Evolutionary conservation across 1,284 basidiomycete species (phyloP).

Genomic region (Cryptococcus maquisensis): DNA sequence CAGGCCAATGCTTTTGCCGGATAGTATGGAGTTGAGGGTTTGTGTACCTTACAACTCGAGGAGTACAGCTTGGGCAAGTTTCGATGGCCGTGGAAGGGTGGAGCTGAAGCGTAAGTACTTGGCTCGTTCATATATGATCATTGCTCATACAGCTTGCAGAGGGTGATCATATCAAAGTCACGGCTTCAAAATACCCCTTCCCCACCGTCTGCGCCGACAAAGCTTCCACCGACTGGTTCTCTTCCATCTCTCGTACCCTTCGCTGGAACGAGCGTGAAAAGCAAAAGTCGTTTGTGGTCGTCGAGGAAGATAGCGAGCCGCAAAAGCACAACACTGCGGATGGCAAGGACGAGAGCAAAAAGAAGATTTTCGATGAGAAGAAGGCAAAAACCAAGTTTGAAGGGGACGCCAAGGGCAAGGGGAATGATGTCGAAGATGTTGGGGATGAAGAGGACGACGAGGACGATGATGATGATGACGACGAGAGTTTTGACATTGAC

Average conservation of each 20-base stretch:
- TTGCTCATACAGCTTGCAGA: constrained; percentile 53
- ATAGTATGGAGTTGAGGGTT: constrained; percentile 96
- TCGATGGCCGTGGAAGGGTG: constrained; percentile 93
- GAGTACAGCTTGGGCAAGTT: constrained; percentile 97
- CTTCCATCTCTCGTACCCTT: constrained; percentile 88
- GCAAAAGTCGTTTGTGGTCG: constrained; percentile 96
- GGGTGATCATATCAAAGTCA: constrained; percentile 99
- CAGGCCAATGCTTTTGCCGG: constrained; percentile 95
- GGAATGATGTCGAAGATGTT: constrained; percentile 57
- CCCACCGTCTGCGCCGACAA: constrained; percentile 97
- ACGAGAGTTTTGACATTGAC: constrained; percentile 64
- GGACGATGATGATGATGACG: constrained; percentile 71
- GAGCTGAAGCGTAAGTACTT: constrained; percentile 76
- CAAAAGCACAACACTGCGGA: constrained; percentile 36
- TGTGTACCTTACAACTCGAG: constrained; percentile 98
- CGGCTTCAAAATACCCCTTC: constrained; percentile 96
- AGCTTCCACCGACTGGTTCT: constrained; percentile 98
- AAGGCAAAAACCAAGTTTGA: constrained; percentile 53
- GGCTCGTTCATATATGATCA: not conserved
- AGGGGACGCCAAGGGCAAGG: constrained; percentile 50
- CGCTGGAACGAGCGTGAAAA: constrained; percentile 98
- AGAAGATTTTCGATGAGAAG: constrained; percentile 46
- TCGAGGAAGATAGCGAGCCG: constrained; percentile 68
- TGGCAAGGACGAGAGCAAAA: constrained; percentile 7
- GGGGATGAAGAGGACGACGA: constrained; percentile 52